Percentiles rank a stretch among this genome's conserved stretches.
Conservation (phyloP, 305 asterid genomes). For the Solanum hybrid region DNA sequence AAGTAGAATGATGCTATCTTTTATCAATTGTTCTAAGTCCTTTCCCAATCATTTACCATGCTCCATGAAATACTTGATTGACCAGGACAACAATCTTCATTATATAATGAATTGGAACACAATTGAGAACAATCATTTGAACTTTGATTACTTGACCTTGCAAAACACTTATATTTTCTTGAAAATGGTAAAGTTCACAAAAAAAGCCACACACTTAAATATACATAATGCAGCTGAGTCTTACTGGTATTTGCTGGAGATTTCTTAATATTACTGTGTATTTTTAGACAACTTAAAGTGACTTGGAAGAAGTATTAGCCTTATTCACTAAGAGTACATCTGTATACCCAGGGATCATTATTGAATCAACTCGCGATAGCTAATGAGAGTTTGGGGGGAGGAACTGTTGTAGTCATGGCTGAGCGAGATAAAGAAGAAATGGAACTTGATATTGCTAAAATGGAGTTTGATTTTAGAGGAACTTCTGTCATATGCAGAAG, state of each 20-base stretch:
- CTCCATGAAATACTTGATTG: neutral
- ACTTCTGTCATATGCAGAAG: conserved; percentile 90
- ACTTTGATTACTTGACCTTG: neutral
- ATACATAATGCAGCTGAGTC: neutral
- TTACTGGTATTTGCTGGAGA: neutral
- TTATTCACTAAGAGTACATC: conserved; percentile 6
- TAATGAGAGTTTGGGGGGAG: conserved; percentile 89
- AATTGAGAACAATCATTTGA: neutral
- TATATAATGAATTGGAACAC: neutral
- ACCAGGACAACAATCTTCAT: neutral
- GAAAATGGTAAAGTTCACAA: neutral
- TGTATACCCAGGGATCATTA: conserved; percentile 57
- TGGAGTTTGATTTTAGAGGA: conserved; percentile 89
- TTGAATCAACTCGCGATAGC: conserved; percentile 91
- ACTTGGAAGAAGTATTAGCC: neutral
- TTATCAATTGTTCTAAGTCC: neutral
- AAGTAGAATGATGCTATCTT: neutral
- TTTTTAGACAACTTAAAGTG: neutral
- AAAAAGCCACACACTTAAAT: neutral
- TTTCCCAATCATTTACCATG: neutral
- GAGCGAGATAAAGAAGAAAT: conserved; percentile 96
- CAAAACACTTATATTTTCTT: neutral
- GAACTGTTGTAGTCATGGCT: conserved; percentile 84
- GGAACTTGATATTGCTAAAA: conserved; percentile 90
- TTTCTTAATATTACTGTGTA: neutral